Evolutionary conservation across 352 stramenopile genomes (phyloP).

Genomic region (Pythium biforme): DNA sequence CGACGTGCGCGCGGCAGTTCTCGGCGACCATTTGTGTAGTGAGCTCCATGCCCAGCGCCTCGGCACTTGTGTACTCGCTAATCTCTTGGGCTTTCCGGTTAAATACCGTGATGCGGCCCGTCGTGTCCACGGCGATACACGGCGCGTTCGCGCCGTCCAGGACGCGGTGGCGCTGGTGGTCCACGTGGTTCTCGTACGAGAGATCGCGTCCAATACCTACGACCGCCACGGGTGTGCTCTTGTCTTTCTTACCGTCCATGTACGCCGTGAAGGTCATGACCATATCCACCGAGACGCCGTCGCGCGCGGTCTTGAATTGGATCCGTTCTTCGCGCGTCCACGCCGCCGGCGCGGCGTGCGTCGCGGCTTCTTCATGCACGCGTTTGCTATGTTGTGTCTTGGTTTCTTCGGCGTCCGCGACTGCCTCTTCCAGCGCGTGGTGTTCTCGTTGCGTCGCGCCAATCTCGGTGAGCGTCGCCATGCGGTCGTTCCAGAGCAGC

Average conservation of each 20-base stretch:
- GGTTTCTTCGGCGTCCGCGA: slow-evolving; percentile 25
- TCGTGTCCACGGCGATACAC: slow-evolving; percentile 70
- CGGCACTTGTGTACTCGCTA: slow-evolving; percentile 84
- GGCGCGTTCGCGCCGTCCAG: slow-evolving; percentile 78
- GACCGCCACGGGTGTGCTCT: slow-evolving; percentile 29
- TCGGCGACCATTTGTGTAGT: slow-evolving; percentile 78
- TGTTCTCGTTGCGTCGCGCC: slow-evolving; percentile 32
- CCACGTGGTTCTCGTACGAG: slow-evolving; percentile 56
- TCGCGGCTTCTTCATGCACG: slow-evolving; percentile 7
- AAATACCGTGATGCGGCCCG: slow-evolving; percentile 73
- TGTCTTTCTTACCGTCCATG: slow-evolving; percentile 23
- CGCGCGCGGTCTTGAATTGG: slow-evolving; percentile 40
- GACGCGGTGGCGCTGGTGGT: slow-evolving; percentile 70
- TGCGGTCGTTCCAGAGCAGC: slow-evolving; percentile 68
- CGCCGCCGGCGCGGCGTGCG: slow-evolving; percentile 14
- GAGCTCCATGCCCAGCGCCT: slow-evolving; percentile 85
- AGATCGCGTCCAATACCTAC: slow-evolving; percentile 75
- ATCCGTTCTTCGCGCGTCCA: slow-evolving; percentile 44
- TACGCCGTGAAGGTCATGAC: slow-evolving; percentile 64
- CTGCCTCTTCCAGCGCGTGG: slow-evolving; percentile 36
- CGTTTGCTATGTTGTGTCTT: not conserved
- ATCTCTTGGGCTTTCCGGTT: slow-evolving; percentile 90
- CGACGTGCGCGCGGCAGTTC: slow-evolving; percentile 62
- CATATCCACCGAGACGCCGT: slow-evolving; percentile 46
- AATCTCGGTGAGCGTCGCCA: slow-evolving; percentile 29